Evolutionary conservation across 805 yeast genomes (phyloP), one percentile per base, ranked within the genome.

Genomic region (Tetrapisispora pingtungensis): DNA sequence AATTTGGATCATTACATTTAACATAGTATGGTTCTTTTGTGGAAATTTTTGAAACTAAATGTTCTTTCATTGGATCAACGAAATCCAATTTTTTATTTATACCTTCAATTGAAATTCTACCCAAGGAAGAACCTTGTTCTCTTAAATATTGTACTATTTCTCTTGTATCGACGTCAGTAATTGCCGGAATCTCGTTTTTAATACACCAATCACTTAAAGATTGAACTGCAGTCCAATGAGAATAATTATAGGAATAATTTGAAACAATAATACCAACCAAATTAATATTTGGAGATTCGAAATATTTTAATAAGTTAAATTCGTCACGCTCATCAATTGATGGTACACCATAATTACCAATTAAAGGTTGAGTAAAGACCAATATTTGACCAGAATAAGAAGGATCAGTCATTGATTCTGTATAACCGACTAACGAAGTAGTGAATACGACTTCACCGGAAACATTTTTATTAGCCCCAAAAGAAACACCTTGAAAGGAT

Each of bases 181-280:
- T 84, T 38, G 96, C 94, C 45, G 97, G 94, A 45, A 94, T 93
- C 36, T 95, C 96, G 56, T 88, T 94, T 62, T 96, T 81, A 67
- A 84, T 78, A 71, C 98, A 93, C 98, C 97, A 93, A 56, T 84
- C 85, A 48, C 86, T 84, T 46, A 93, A 74, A 17, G 95, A 82
- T 70, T 93, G 97, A 30, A 93, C 96, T 3, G 99, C 99, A 32
- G 97, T 89, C 98, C 98, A 93, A 66, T 93, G 99, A n/a, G 96
- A 86, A 67, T 90, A 87, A 63, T 88, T 77, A 74, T 89, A 76
- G 19, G 98, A 97, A 44, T 78, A 96, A 61, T 93, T 96, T 36
- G 95, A 84, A 24, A 93, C 98, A 40, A 93, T 95, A 47, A 93
- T 87, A 55, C 97, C 99, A 49, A 84, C 81, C 68, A 97, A 89